These are phyloP conservation scores for Venturia oleaginea DNA, from an alignment of 2,329 filamentous ascomycete species.

Conservation along the genomic window DNA sequence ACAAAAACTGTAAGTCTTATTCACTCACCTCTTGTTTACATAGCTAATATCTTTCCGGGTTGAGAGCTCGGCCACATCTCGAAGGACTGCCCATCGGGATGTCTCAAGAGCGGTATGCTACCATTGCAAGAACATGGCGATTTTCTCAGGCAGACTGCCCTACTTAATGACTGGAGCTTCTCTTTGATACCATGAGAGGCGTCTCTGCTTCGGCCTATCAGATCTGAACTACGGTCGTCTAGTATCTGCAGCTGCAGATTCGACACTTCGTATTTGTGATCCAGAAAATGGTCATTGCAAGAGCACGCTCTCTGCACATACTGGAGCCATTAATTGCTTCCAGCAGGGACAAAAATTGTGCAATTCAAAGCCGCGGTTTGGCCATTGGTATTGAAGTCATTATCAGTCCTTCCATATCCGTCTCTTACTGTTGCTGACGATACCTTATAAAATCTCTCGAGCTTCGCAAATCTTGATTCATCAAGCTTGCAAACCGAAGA, in stretches of 20 bases:
- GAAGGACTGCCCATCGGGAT: constrained; percentile 83
- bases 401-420: not conserved
- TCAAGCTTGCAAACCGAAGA: not conserved
- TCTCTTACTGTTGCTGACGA: not conserved
- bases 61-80: constrained; percentile 89
- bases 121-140: constrained; percentile 84
- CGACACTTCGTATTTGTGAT: constrained; percentile 93
- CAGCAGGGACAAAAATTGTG: too few relatives aligned
- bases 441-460: not conserved
- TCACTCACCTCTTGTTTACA: constrained; percentile 11
- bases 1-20: constrained; percentile 78
- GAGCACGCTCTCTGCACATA: constrained; percentile 84
- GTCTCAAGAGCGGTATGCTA: constrained; percentile 94
- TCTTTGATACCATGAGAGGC: not conserved
- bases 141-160: constrained; percentile 91
- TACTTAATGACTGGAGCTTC: not conserved
- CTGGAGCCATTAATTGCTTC: constrained; percentile 96
- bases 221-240: constrained; percentile 83
- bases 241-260: constrained; percentile 91
- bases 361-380: too few relatives aligned
- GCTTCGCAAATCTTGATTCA: not conserved
- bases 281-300: constrained; percentile 87
- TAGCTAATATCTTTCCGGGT: constrained; percentile 34
- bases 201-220: constrained; percentile 81
- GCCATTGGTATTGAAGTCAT: not conserved